A percentile compares a stretch with the other conserved stretches of the same genome.
Evolutionary conservation across 306 rosid species (phyloP).

Genomic region (Sicyos edulis): DNA sequence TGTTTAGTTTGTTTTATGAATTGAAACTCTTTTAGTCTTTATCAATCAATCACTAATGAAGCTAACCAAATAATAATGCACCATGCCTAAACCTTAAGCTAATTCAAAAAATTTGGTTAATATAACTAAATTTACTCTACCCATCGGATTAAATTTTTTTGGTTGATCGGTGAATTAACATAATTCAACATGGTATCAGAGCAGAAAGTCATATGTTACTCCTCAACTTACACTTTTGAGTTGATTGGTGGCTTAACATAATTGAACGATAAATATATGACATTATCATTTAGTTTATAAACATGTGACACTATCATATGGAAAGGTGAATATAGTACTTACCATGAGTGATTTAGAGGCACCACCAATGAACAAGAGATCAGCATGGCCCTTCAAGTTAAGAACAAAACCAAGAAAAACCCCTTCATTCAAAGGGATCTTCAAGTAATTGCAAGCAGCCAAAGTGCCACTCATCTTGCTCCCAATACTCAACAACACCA

Average conservation of each 20-base stretch:
- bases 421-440: slow-evolving; percentile 60
- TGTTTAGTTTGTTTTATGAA: background rate
- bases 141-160: too few species aligned
- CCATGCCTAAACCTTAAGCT: background rate
- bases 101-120: background rate
- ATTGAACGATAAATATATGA: background rate
- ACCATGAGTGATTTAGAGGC: slow-evolving; percentile 50
- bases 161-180: too few species aligned
- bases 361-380: slow-evolving; percentile 63
- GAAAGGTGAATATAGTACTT: slow-evolving; percentile 22
- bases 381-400: slow-evolving; percentile 90
- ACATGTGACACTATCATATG: background rate
- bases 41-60: background rate
- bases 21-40: background rate
- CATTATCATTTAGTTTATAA: background rate
- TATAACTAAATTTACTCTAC: too few species aligned
- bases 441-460: slow-evolving; percentile 48
- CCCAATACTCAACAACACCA: slow-evolving; percentile 55
- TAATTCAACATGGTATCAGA: too few species aligned
- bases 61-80: background rate
- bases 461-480: slow-evolving; percentile 78
- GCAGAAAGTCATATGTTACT: too few species aligned
- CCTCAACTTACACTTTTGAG: too few species aligned
- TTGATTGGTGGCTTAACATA: too few species aligned
- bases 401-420: slow-evolving; percentile 65